These are phyloP conservation scores for Aspergillus carbonarius DNA, from an alignment of 2,329 filamentous ascomycete species.

Conservation along the genomic window DNA sequence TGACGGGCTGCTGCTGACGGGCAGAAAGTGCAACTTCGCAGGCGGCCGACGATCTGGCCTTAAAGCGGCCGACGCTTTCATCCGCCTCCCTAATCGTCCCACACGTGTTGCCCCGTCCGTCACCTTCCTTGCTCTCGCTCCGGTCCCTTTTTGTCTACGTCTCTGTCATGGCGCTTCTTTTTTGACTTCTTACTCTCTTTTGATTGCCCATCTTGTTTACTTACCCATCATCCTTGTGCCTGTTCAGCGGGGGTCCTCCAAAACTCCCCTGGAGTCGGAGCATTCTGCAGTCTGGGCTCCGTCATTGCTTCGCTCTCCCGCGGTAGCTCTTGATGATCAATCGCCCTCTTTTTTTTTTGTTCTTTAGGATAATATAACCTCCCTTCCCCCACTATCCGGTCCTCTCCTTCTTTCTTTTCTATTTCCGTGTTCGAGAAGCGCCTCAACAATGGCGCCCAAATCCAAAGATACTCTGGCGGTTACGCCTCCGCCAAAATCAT, in stretches of 20 bases:
- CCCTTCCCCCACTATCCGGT: constrained; percentile 16
- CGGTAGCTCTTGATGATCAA: constrained; percentile 10
- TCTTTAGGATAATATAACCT: constrained; percentile 9
- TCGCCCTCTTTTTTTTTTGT: constrained; percentile 11
- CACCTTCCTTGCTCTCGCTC: constrained; percentile 8
- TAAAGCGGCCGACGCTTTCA: constrained; percentile 30
- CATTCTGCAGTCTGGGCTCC: constrained; percentile 13
- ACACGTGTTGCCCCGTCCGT: constrained; percentile 26
- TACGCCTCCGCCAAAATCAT: constrained; percentile 33
- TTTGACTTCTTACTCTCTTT: constrained; percentile 38
- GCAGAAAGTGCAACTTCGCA: neutral
- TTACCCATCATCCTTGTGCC: constrained; percentile 5
- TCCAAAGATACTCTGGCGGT: constrained; percentile 39
- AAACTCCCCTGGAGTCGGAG: constrained; percentile 20
- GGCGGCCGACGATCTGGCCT: constrained; percentile 38
- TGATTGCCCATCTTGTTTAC: constrained; percentile 11
- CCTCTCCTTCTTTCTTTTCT: constrained; percentile 6
- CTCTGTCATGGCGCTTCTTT: constrained; percentile 36
- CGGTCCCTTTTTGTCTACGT: constrained; percentile 20
- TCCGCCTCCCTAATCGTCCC: constrained; percentile 29
- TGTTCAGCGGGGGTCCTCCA: constrained; percentile 8
- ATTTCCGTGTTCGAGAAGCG: constrained; percentile 7
- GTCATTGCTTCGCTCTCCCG: constrained; percentile 7
- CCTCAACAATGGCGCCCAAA: constrained; percentile 28
- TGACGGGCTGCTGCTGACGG: neutral